These are phyloP conservation scores for Acaromyces ingoldii DNA, from an alignment of 1,284 basidiomycete species.

Conservation along the genomic window DNA sequence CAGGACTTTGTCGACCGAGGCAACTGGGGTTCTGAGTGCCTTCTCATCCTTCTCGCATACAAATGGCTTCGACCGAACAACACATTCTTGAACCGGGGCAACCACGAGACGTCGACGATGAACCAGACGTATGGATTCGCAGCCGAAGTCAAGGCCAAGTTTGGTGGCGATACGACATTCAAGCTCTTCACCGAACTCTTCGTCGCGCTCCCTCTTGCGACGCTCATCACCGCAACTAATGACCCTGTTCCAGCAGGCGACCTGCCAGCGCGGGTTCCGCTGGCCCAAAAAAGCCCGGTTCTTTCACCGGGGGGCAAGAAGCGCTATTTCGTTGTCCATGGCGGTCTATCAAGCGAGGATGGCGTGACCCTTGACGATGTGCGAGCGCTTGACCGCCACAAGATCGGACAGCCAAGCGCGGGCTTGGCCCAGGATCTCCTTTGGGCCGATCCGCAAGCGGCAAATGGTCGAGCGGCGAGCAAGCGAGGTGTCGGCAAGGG, in stretches of 20 bases:
- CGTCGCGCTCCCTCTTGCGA: conserved; percentile 66
- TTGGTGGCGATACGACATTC: conserved; percentile 44
- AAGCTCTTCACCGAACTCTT: conserved; percentile 48
- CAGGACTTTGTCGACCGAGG: conserved; percentile 80
- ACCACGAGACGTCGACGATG: conserved; percentile 91
- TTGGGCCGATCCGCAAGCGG: conserved; percentile 81
- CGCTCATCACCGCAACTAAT: conserved; percentile 71
- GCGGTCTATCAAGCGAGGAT: conserved; percentile 88
- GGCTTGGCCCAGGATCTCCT: conserved; percentile 77
- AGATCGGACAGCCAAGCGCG: conserved; percentile 80
- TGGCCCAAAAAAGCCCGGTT: conserved; percentile 56
- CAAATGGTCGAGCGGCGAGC: conserved; percentile 85
- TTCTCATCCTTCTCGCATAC: conserved; percentile 86
- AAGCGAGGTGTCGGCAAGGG: conserved; percentile 94
- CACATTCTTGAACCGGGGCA: conserved; percentile 65
- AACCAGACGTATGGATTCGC: conserved; percentile 69
- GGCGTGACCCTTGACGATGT: conserved; percentile 88
- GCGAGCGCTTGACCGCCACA: conserved; percentile 73
- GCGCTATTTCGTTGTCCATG: conserved; percentile 89
- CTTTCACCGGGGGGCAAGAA: conserved; percentile 75
- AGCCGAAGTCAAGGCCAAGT: conserved; percentile 74
- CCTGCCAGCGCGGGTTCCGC: conserved; percentile 28
- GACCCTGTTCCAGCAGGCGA: conserved; percentile 54
- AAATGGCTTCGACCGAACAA: conserved; percentile 64
- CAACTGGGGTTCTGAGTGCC: conserved; percentile 95